Evolutionary conservation across 495 filamentous ascomycete species (phyloP).

Genomic region (Tuber brumale): DNA sequence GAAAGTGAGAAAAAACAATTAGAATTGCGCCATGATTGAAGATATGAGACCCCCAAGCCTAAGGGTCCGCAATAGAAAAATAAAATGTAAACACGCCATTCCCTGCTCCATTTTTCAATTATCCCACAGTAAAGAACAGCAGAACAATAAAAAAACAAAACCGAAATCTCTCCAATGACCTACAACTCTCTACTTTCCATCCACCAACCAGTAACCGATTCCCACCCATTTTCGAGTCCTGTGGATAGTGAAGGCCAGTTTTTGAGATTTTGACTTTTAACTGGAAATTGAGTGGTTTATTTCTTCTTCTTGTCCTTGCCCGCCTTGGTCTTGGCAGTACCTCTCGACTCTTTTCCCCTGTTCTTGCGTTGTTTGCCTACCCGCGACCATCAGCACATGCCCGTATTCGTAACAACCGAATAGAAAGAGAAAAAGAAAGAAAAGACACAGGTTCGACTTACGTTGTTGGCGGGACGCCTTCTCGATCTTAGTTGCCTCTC

Average conservation of each 20-base stretch:
- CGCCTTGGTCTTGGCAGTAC: constrained; percentile 79
- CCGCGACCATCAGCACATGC: constrained; percentile 35
- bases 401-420: constrained; percentile 36
- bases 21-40: constrained; percentile 5
- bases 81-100: background rate
- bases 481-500: constrained; percentile 86
- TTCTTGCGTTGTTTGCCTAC: constrained; percentile 99
- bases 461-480: constrained; percentile 95
- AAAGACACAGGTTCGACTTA: constrained; percentile 53
- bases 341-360: constrained; percentile 94
- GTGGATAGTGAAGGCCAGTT: constrained; percentile 4
- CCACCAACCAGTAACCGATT: background rate
- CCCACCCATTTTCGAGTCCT: background rate
- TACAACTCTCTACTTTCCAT: background rate
- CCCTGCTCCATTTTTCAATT: constrained; percentile 1
- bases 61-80: background rate
- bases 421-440: background rate
- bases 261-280: constrained; percentile 31
- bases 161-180: background rate
- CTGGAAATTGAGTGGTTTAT: constrained; percentile 27
- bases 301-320: constrained; percentile 71
- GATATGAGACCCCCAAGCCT: background rate
- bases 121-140: background rate
- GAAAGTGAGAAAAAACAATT: background rate
- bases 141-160: background rate